Conservation (phyloP, 495 filamentous ascomycete genomes). For the Letharia lupina region DNA sequence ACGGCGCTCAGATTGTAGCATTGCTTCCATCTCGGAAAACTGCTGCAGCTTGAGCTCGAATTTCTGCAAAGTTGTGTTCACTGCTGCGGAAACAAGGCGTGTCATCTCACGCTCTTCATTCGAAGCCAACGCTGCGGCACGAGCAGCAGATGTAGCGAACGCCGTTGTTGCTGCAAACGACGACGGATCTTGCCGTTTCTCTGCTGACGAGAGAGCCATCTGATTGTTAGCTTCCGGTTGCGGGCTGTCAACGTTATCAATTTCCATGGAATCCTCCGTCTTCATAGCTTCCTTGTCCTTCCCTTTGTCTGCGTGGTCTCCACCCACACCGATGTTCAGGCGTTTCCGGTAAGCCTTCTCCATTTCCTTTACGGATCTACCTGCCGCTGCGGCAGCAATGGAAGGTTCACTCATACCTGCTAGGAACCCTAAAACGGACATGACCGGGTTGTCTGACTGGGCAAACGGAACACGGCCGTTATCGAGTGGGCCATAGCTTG, state of each 20-base stretch:
- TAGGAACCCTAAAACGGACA: slow-evolving; percentile 89
- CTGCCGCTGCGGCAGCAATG: slow-evolving; percentile 81
- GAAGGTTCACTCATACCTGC: slow-evolving; percentile 80
- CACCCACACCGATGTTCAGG: slow-evolving; percentile 52
- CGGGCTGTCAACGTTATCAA: slow-evolving; percentile 37
- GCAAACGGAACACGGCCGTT: slow-evolving; percentile 74
- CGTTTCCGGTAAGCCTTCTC: slow-evolving; percentile 62
- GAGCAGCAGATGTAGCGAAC: slow-evolving; percentile 74
- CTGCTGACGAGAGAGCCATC: slow-evolving; percentile 11
- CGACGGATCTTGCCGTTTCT: slow-evolving; percentile 27
- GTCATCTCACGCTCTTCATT: slow-evolving; percentile 97
- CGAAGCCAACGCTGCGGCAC: slow-evolving; percentile 78
- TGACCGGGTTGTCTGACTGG: slow-evolving; percentile 86
- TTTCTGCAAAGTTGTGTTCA: slow-evolving; percentile 77
- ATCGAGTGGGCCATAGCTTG: slow-evolving; percentile 53
- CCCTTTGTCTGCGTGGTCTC: slow-evolving; percentile 45
- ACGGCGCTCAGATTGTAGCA: slow-evolving; percentile 82
- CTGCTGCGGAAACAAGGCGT: slow-evolving; percentile 71
- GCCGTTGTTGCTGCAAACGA: slow-evolving; percentile 57
- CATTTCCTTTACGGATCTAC: slow-evolving; percentile 76
- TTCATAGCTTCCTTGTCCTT: slow-evolving; percentile 55
- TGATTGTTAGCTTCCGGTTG: slow-evolving; percentile 17
- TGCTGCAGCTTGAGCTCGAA: slow-evolving; percentile 80
- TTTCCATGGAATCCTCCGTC: slow-evolving; percentile 59
- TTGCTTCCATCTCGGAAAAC: slow-evolving; percentile 90